Evolutionary conservation across 2,329 filamentous ascomycete species (phyloP).

Genomic region (Eurotiales sp.): DNA sequence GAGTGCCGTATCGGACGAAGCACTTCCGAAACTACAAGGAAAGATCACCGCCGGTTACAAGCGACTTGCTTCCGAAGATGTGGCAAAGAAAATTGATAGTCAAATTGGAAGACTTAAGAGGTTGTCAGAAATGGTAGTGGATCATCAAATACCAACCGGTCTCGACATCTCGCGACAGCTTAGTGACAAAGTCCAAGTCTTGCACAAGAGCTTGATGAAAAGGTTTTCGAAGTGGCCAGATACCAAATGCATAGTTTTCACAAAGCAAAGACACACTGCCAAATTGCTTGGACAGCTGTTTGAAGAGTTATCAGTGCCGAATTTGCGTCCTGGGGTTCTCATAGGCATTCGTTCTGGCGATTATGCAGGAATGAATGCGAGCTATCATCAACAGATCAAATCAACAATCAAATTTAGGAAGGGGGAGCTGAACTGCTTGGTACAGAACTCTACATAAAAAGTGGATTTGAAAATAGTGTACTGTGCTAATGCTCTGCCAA

Average conservation of each 20-base stretch:
- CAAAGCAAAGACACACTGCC: conserved; percentile 73
- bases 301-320: conserved; percentile 51
- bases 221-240: conserved; percentile 59
- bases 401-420: conserved; percentile 64
- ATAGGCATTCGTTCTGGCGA: conserved; percentile 57
- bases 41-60: conserved; percentile 25
- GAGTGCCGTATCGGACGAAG: conserved; percentile 61
- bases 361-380: conserved; percentile 58
- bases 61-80: neutral
- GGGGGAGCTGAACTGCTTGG: conserved; percentile 56
- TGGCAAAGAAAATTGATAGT: conserved; percentile 45
- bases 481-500: conserved; percentile 18
- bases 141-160: conserved; percentile 45
- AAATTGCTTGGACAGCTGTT: conserved; percentile 69
- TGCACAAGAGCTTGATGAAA: conserved; percentile 58
- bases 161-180: conserved; percentile 43
- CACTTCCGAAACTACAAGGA: conserved; percentile 59
- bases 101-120: conserved; percentile 57
- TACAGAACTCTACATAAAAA: conserved; percentile 15
- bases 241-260: conserved; percentile 81
- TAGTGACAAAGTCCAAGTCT: conserved; percentile 68
- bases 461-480: neutral
- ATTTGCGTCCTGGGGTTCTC: conserved; percentile 61
- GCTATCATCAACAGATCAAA: conserved; percentile 69
- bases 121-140: conserved; percentile 55